phyloP scores from a whole-genome alignment of 1,284 basidiomycete species.

The Tilletiaria anomala region DNA sequence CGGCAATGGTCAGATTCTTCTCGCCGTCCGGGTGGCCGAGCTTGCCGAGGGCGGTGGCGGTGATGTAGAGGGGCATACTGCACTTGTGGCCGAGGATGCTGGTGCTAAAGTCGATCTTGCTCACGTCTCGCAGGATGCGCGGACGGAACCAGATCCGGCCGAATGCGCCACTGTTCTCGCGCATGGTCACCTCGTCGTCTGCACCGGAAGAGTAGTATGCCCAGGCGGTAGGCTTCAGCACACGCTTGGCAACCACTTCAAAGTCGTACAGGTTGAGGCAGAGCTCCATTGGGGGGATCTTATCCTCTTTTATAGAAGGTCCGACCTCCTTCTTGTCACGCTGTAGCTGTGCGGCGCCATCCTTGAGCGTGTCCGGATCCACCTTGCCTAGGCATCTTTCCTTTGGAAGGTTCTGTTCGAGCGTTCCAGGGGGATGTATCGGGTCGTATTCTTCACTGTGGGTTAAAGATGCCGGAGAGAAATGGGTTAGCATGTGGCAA shows the following conservation, averaged over 20 bases:
- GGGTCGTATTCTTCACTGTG: slow-evolving; percentile 37
- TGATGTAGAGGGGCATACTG: slow-evolving; percentile 67
- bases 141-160: slow-evolving; percentile 81
- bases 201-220: slow-evolving; percentile 39
- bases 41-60: slow-evolving; percentile 69
- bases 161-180: slow-evolving; percentile 77
- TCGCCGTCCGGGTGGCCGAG: slow-evolving; percentile 48
- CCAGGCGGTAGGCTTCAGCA: slow-evolving; percentile 34
- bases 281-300: slow-evolving; percentile 53
- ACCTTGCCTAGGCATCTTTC: slow-evolving; percentile 34
- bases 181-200: slow-evolving; percentile 48
- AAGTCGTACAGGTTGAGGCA: slow-evolving; percentile 82
- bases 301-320: slow-evolving; percentile 1
- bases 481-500: too few relatives aligned
- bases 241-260: slow-evolving; percentile 47
- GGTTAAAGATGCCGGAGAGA: too few relatives aligned
- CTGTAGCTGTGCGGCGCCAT: slow-evolving; percentile 3
- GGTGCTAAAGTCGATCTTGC: slow-evolving; percentile 66
- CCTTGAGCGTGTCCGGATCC: slow-evolving; percentile 17
- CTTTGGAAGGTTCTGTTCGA: slow-evolving; percentile 30
- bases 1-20: slow-evolving; percentile 57
- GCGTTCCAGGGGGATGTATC: slow-evolving; percentile 34
- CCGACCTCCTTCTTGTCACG: slow-evolving; percentile 3
- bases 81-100: slow-evolving; percentile 52
- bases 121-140: slow-evolving; percentile 70